phyloP scores from a whole-genome alignment of 805 yeast species.

The Wickerhamia fluorescens region DNA sequence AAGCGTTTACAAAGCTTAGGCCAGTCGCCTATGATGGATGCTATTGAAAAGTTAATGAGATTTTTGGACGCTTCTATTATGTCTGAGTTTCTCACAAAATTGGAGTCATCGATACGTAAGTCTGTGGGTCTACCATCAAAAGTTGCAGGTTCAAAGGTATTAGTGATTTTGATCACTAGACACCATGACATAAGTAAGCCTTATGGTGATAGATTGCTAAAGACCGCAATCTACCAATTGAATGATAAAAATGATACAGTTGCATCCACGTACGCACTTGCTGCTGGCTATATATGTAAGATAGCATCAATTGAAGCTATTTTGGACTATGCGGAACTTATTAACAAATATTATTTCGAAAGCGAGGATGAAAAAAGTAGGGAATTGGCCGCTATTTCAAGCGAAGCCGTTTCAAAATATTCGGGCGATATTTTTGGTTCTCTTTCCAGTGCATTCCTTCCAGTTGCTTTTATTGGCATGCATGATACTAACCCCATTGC shows the following conservation, averaged over 20 bases:
- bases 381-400: constrained; percentile 50
- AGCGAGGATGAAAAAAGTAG: constrained; percentile 37
- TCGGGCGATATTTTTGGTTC: constrained; percentile 61
- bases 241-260: constrained; percentile 69
- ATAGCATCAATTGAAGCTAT: constrained; percentile 48
- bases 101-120: constrained; percentile 51
- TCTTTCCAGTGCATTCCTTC: constrained; percentile 60
- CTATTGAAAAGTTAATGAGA: constrained; percentile 65
- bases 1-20: constrained; percentile 68
- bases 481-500: constrained; percentile 51
- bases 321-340: constrained; percentile 43
- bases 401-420: constrained; percentile 60
- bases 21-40: constrained; percentile 82
- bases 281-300: constrained; percentile 74
- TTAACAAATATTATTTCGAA: constrained; percentile 55
- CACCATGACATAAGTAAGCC: constrained; percentile 40
- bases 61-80: constrained; percentile 43
- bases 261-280: constrained; percentile 65
- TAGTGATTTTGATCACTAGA: constrained; percentile 57
- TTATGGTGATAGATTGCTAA: constrained; percentile 58
- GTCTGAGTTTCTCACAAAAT: constrained; percentile 40
- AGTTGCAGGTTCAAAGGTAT: constrained; percentile 70
- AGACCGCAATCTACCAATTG: constrained; percentile 50
- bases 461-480: constrained; percentile 72
- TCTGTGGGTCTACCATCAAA: constrained; percentile 90